A percentile compares a stretch with the other conserved stretches of the same genome.
phyloP scores from a whole-genome alignment of 345 rosid species.

The Draba incana region DNA sequence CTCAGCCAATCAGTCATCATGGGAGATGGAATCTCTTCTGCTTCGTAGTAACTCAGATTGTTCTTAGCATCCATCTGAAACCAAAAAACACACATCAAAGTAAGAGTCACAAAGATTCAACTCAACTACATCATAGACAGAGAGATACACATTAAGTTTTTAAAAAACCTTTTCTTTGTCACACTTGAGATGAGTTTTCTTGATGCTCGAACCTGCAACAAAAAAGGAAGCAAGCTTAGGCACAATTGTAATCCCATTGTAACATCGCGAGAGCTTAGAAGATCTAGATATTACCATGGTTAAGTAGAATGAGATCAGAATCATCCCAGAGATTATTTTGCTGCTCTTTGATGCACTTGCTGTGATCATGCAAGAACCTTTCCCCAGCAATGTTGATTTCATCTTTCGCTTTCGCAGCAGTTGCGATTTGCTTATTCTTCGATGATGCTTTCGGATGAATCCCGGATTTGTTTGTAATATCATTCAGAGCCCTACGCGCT shows the following conservation, averaged over 20 bases:
- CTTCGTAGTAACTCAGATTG: slow-evolving; percentile 39
- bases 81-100: not conserved
- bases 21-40: slow-evolving; percentile 47
- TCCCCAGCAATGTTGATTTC: slow-evolving; percentile 53
- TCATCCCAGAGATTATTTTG: slow-evolving; percentile 22
- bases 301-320: slow-evolving; percentile 52
- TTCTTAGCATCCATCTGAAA: slow-evolving; percentile 43
- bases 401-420: slow-evolving; percentile 28
- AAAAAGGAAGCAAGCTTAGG: slow-evolving; percentile 11
- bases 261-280: not conserved
- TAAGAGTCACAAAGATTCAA: not conserved
- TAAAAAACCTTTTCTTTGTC: slow-evolving; percentile 1
- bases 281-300: slow-evolving; percentile 42
- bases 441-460: slow-evolving; percentile 32
- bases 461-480: slow-evolving; percentile 58
- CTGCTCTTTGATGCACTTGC: slow-evolving; percentile 54
- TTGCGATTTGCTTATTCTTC: slow-evolving; percentile 42
- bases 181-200: slow-evolving; percentile 10
- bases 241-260: not conserved
- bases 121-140: not conserved
- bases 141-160: not conserved
- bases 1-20: slow-evolving; percentile 47
- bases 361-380: slow-evolving; percentile 55
- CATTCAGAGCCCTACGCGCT: slow-evolving; percentile 56
- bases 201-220: slow-evolving; percentile 30